These are phyloP conservation scores for Quercus tomentella DNA, from an alignment of 331 rosid genomes.

Conservation along the genomic window DNA sequence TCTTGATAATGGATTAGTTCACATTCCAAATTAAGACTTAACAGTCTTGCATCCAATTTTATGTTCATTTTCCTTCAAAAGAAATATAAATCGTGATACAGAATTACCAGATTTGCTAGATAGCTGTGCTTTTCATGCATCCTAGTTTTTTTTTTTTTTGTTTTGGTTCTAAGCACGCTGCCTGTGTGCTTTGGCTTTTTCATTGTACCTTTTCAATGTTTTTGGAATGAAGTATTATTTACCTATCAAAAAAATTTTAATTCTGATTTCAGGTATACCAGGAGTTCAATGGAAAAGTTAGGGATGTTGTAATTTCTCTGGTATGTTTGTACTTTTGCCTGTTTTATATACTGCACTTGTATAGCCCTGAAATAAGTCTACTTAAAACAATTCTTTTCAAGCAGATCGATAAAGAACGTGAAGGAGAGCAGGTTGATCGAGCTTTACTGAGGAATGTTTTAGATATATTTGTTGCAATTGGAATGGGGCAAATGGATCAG, in stretches of 20 bases:
- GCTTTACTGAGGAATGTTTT: slow-evolving; percentile 75
- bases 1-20: not conserved
- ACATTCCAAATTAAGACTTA: not conserved
- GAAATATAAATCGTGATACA: not conserved
- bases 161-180: too few species aligned
- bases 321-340: slow-evolving; percentile 36
- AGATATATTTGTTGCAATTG: slow-evolving; percentile 89
- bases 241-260: not conserved
- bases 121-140: too few species aligned
- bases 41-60: not conserved
- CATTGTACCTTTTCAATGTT: too few species aligned
- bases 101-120: not conserved
- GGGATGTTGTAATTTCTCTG: slow-evolving; percentile 80
- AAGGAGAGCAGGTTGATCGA: slow-evolving; percentile 50
- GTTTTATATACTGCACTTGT: not conserved
- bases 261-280: slow-evolving; percentile 59
- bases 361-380: slow-evolving; percentile 1
- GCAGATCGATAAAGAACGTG: slow-evolving; percentile 54
- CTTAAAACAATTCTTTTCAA: not conserved
- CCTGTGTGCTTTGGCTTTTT: too few species aligned
- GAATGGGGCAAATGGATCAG: slow-evolving; percentile 41
- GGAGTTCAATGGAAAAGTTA: slow-evolving; percentile 71
- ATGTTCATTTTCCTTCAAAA: slow-evolving; percentile 2
- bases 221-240: too few species aligned
- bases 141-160: too few species aligned